Percentiles rank a stretch among this genome's conserved stretches.
Conservation (phyloP, 306 rosid genomes). For the Notholithocarpus densiflorus region DNA sequence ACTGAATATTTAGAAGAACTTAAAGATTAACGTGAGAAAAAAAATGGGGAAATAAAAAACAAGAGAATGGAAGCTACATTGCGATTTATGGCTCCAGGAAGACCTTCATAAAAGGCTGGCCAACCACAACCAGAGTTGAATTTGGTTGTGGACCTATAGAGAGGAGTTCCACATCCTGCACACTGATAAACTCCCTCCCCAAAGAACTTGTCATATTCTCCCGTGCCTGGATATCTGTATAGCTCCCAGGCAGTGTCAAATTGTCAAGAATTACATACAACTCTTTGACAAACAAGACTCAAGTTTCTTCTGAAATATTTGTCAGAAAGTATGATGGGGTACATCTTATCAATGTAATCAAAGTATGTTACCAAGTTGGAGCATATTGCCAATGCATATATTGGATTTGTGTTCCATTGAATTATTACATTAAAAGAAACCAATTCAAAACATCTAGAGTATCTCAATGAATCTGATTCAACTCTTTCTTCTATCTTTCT, state of each 20-base stretch:
- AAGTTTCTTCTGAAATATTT: not conserved
- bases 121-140: slow-evolving; percentile 81
- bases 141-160: slow-evolving; percentile 56
- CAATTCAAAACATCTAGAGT: not conserved
- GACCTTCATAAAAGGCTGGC: slow-evolving; percentile 79
- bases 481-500: not conserved
- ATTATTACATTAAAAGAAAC: not conserved
- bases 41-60: not conserved
- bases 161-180: slow-evolving; percentile 60
- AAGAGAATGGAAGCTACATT: slow-evolving; percentile 31
- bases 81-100: slow-evolving; percentile 72
- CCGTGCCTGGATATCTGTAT: slow-evolving; percentile 69
- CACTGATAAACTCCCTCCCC: slow-evolving; percentile 72
- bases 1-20: not conserved
- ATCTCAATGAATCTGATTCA: not conserved
- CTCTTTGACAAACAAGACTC: not conserved
- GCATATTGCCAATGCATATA: not conserved
- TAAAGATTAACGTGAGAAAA: not conserved
- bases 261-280: not conserved
- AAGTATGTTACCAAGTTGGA: not conserved
- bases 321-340: not conserved
- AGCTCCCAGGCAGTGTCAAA: slow-evolving; percentile 7
- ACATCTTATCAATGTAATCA: not conserved
- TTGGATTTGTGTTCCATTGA: not conserved
- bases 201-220: slow-evolving; percentile 66